These are phyloP conservation scores for Favolaschia claudopus DNA, from an alignment of 768 basidiomycete species.

Conservation along the genomic window DNA sequence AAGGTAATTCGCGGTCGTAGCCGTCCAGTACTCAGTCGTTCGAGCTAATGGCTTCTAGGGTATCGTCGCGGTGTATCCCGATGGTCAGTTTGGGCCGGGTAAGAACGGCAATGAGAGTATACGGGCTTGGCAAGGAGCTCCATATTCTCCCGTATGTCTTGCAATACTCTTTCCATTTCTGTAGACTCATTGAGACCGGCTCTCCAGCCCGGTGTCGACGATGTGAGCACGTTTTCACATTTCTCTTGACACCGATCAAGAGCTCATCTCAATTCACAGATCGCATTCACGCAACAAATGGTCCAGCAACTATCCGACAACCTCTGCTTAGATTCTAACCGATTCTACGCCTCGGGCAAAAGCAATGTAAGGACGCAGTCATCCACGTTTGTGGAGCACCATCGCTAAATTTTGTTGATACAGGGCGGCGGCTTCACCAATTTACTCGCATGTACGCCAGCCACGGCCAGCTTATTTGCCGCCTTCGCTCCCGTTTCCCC, in stretches of 20 bases:
- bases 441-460: slow-evolving; percentile 26
- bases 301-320: slow-evolving; percentile 17
- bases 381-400: neutral
- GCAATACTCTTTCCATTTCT: no score
- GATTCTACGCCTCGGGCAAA: slow-evolving; percentile 29
- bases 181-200: neutral
- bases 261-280: slow-evolving; percentile 5
- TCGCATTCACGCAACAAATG: slow-evolving; percentile 19
- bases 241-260: neutral
- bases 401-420: neutral
- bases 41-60: slow-evolving; percentile 5
- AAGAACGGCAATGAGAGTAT: slow-evolving; percentile 5
- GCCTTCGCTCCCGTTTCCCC: slow-evolving; percentile 30
- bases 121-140: slow-evolving; percentile 26
- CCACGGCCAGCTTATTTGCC: slow-evolving; percentile 16
- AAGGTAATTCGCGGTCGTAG: slow-evolving; percentile 3
- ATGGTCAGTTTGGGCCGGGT: slow-evolving; percentile 21
- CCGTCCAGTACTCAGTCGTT: neutral
- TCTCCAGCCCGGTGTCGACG: slow-evolving; percentile 20
- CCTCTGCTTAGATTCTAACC: slow-evolving; percentile 26
- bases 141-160: slow-evolving; percentile 22
- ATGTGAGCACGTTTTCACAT: slow-evolving; percentile 13
- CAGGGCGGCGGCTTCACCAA: slow-evolving; percentile 30
- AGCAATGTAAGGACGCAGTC: slow-evolving; percentile 29
- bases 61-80: slow-evolving; percentile 27